Percentiles rank a stretch among this genome's conserved stretches.
These are phyloP conservation scores for Fusarium redolens DNA, from an alignment of 2,329 filamentous ascomycete species.

Conservation along the genomic window DNA sequence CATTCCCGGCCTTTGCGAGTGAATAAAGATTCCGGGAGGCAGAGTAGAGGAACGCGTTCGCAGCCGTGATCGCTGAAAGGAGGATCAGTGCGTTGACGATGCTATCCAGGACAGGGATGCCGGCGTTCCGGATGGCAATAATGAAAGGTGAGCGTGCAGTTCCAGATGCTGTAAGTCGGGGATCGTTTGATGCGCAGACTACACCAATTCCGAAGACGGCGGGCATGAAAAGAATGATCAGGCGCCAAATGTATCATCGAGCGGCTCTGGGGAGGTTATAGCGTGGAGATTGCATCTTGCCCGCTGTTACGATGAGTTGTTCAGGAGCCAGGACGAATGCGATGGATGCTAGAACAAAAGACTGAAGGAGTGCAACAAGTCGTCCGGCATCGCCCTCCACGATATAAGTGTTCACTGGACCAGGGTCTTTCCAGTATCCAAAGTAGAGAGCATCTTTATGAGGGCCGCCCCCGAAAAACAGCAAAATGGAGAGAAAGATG, in stretches of 20 bases:
- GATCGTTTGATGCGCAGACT: not conserved
- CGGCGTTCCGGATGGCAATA: not conserved
- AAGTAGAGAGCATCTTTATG: not conserved
- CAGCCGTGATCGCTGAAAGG: not conserved
- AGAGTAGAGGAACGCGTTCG: not conserved
- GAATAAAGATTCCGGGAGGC: not conserved
- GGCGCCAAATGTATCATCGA: conserved; percentile 41
- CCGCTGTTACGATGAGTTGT: conserved; percentile 43
- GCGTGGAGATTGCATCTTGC: conserved; percentile 47
- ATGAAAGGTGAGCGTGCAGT: not conserved
- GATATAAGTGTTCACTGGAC: not conserved
- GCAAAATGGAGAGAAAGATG: not conserved
- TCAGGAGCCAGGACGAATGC: conserved; percentile 43
- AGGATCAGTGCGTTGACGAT: not conserved
- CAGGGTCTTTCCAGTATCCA: not conserved
- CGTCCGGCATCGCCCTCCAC: not conserved
- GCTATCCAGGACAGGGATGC: not conserved
- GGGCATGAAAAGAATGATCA: conserved; percentile 57
- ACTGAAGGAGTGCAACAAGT: conserved; percentile 56
- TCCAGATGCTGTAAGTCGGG: not conserved
- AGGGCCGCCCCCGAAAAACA: not conserved
- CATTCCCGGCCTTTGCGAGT: not conserved
- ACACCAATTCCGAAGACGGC: not conserved
- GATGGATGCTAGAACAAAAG: conserved; percentile 48
- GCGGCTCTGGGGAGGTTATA: conserved; percentile 43